A percentile compares a stretch with the other conserved stretches of the same genome.
Conservation (phyloP, 306 rosid species). For the Vicia sativa region DNA sequence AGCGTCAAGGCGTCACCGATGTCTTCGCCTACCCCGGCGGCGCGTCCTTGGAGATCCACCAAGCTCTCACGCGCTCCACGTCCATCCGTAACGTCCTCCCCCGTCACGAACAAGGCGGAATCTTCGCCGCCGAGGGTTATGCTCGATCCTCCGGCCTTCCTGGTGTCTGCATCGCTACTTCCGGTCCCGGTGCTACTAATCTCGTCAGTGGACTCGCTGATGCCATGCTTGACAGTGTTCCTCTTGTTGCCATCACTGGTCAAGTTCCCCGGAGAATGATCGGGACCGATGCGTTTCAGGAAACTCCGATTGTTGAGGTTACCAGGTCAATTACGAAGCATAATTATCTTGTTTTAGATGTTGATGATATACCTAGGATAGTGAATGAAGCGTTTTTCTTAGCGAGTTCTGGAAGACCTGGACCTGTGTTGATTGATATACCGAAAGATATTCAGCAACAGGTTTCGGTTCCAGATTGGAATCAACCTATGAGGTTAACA, state of each 20-base stretch:
- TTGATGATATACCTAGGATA: conserved; percentile 80
- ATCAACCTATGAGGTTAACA: conserved; percentile 57
- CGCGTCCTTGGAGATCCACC: conserved; percentile 86
- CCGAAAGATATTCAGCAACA: conserved; percentile 91
- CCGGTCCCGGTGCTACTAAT: conserved; percentile 95
- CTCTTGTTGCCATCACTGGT: conserved; percentile 77
- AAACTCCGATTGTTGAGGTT: conserved; percentile 93
- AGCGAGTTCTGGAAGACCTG: conserved; percentile 80
- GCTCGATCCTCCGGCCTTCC: conserved; percentile 78
- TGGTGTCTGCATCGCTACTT: conserved; percentile 87
- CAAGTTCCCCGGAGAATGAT: conserved; percentile 87
- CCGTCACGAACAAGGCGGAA: conserved; percentile 83
- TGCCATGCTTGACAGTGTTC: conserved; percentile 73
- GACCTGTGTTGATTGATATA: conserved; percentile 76
- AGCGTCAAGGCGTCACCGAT: conserved; percentile 71
- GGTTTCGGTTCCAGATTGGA: conserved; percentile 75
- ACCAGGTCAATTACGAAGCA: conserved; percentile 88
- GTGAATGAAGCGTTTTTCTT: conserved; percentile 79
- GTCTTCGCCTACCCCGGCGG: conserved; percentile 94
- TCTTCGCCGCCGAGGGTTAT: conserved; percentile 80
- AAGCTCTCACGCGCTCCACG: conserved; percentile 75
- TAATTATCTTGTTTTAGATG: conserved; percentile 78
- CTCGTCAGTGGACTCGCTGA: conserved; percentile 89
- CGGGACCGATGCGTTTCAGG: conserved; percentile 94
- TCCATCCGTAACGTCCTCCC: conserved; percentile 74